Evolutionary conservation across 169 alveolate species (phyloP), one percentile per base, ranked within the genome.

Genomic region (Cardiosporidium cionae): DNA sequence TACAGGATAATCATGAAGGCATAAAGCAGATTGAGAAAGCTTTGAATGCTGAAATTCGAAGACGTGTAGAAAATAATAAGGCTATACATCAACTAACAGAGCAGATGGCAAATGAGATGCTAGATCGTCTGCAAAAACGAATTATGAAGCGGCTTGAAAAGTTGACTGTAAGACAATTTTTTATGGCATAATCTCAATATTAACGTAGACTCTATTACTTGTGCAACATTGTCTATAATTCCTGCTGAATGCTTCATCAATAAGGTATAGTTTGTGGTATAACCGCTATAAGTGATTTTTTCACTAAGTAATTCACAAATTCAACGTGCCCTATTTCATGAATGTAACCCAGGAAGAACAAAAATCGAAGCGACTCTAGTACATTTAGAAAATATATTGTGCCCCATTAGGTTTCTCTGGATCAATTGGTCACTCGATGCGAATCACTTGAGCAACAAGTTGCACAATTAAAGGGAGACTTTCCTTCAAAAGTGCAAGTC

Each of bases 41-140:
- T 28, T 36, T 78, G n/a, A 78, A 78, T 44, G 63, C 62, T n/a
- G 84, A 78, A 62, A 78, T 78, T 53, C 70, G 70, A 52, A 33
- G 84, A 37, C 29, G 84, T 23, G 79, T 78, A 44, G 84, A 78
- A 32, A 77, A 75, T 32, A 78, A 78, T 67, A 70, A 69, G 32
- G 33, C 78, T 23, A 71, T 72, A 32, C 84, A 78, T 32, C 79
- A 69, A 63, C 58, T 78, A 29, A 58, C 79, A 23, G 84, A 78
- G 67, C 78, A 78, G n/a, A 71, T 70, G 79, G 79, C 84, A 6
- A 78, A 72, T 52, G 79, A 78, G 66, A 78, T 78, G 84, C 70
- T 78, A 22, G 84, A 70, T n/a, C 63, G 84, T 35, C 70, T 78
- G 27, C 84, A 78, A 22, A 53, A 53, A 27, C 68, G 79, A 52